Evolutionary conservation across 176 grass and related monocot species (phyloP).

Genomic region (Thinopyrum elongatum): DNA sequence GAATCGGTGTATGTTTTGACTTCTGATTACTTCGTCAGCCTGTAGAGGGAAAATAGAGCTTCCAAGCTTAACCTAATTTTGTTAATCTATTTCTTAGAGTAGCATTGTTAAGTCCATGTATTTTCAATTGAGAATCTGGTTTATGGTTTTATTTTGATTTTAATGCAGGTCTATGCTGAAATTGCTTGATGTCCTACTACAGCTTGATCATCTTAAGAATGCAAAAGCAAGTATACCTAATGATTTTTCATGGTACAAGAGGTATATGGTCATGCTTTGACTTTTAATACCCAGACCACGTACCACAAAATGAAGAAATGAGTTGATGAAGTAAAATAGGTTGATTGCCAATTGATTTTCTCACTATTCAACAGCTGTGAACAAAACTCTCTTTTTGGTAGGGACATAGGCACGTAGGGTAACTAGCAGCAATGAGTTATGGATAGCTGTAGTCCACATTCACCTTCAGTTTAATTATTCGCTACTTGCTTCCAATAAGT

Average conservation of each 20-base stretch:
- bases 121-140: not conserved
- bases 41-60: not conserved
- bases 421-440: not conserved
- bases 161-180: slow-evolving; percentile 91
- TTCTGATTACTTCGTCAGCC: not conserved
- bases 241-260: slow-evolving; percentile 99
- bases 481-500: not conserved
- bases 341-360: slow-evolving; percentile 9
- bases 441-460: not conserved
- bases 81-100: not conserved
- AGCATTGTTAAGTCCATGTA: not conserved
- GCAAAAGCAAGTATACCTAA: slow-evolving; percentile 99
- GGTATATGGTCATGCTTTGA: slow-evolving; percentile 48
- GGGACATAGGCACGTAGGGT: not conserved
- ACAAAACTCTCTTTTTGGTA: not conserved
- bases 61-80: slow-evolving; percentile 16
- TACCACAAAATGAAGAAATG: slow-evolving; percentile 17
- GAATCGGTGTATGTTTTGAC: not conserved
- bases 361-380: not conserved
- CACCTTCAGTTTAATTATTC: not conserved
- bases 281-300: slow-evolving; percentile 16
- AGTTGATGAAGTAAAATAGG: not conserved
- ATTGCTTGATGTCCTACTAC: slow-evolving; percentile 89
- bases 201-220: slow-evolving; percentile 99
- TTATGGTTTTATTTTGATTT: slow-evolving; percentile 34